These are phyloP conservation scores for Scutellaria minor DNA, from an alignment of 257 asterid genomes.

Conservation along the genomic window DNA sequence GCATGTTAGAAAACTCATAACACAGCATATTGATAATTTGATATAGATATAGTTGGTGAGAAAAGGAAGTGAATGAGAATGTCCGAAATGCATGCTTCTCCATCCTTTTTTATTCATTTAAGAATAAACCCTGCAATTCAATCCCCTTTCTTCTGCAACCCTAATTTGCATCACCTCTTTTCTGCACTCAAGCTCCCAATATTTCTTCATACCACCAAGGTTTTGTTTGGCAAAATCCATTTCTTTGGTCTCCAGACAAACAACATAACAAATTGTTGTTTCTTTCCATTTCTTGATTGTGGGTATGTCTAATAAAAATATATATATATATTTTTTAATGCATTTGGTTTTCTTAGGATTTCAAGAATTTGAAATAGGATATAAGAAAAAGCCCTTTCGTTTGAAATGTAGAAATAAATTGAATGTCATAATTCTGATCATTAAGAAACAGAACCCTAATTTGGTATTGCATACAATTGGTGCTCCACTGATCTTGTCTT, in stretches of 20 bases:
- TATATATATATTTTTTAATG: not conserved
- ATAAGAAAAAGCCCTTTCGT: not conserved
- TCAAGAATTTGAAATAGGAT: constrained; percentile 25
- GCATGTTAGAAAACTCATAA: too few relatives aligned
- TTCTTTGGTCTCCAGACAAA: constrained; percentile 18
- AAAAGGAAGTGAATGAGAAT: constrained; percentile 18
- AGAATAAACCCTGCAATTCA: constrained; percentile 53
- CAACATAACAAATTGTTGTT: constrained; percentile 17
- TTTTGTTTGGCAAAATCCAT: constrained; percentile 32
- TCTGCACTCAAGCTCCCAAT: not conserved
- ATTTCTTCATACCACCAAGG: constrained; percentile 37
- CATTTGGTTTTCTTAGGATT: not conserved
- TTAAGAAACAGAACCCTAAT: constrained; percentile 10
- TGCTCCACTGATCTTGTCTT: constrained; percentile 12
- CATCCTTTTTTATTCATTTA: constrained; percentile 39
- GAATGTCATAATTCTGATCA: not conserved
- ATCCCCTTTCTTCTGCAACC: constrained; percentile 36
- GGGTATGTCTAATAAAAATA: constrained; percentile 36
- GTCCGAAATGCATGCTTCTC: constrained; percentile 54
- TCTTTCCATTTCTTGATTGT: constrained; percentile 28
- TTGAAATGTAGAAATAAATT: constrained; percentile 15
- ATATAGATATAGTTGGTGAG: constrained; percentile 20
- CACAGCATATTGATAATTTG: too few relatives aligned
- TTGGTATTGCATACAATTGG: not conserved
- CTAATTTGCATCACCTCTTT: constrained; percentile 34